phyloP scores from a whole-genome alignment of 2,329 filamentous ascomycete genomes.

The Aspergillus fumigatus region DNA sequence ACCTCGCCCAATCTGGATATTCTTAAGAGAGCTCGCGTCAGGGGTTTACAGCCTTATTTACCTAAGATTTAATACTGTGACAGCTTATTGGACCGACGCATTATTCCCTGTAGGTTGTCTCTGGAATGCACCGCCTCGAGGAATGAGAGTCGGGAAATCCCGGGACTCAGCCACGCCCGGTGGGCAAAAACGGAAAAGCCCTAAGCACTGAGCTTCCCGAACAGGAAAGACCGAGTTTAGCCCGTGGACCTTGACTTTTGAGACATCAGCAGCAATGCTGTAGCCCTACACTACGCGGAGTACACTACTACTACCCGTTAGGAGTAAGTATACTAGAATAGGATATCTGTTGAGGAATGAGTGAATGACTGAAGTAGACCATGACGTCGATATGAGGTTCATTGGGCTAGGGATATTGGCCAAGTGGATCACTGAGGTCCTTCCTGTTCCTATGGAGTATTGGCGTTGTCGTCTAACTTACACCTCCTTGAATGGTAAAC shows the following conservation, averaged over 20 bases:
- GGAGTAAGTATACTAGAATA: no score
- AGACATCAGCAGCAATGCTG: no score
- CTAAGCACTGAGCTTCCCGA: conserved; percentile 20
- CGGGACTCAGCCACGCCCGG: conserved; percentile 12
- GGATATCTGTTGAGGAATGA: no score
- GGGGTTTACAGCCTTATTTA: background rate
- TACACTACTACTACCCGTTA: background rate
- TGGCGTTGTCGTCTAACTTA: no score
- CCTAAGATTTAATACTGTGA: no score
- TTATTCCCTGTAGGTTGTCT: no score
- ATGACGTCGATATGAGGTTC: background rate
- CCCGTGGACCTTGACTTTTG: background rate
- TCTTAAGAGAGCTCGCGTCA: background rate
- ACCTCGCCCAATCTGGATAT: background rate
- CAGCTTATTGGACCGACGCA: no score
- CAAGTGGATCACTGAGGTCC: no score
- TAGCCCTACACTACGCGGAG: background rate
- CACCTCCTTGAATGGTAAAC: no score
- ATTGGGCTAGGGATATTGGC: background rate
- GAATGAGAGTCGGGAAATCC: conserved; percentile 8
- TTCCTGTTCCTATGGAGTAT: no score
- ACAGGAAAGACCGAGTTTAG: background rate
- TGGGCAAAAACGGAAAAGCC: conserved; percentile 19
- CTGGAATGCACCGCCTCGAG: background rate
- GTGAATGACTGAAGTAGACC: no score